Percentiles rank a stretch among this genome's conserved stretches.
These are phyloP conservation scores for Vaccinium vitisidaea DNA, from an alignment of 148 eudicot species.

Conservation along the genomic window DNA sequence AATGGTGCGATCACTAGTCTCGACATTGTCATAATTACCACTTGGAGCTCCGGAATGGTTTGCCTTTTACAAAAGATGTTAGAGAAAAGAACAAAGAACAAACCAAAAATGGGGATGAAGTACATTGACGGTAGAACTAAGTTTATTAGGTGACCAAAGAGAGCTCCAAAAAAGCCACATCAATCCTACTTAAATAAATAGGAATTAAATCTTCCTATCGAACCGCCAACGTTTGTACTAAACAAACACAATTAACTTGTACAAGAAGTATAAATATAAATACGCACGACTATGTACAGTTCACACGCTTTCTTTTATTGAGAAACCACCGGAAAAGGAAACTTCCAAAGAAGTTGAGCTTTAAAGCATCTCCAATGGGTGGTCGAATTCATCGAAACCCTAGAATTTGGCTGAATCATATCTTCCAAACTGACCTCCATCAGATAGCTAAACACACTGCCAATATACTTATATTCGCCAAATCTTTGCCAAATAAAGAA, in stretches of 20 bases:
- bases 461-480: background rate
- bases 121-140: background rate
- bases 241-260: background rate
- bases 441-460: background rate
- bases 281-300: background rate
- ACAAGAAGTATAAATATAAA: background rate
- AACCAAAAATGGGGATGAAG: background rate
- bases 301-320: background rate
- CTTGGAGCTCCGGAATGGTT: slow-evolving; percentile 29
- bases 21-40: slow-evolving; percentile 28
- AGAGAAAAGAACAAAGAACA: background rate
- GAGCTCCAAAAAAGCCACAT: background rate
- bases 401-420: background rate
- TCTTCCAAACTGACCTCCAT: background rate
- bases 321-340: background rate
- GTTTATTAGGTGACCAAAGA: background rate
- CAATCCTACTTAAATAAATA: background rate
- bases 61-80: slow-evolving; percentile 22
- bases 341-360: background rate
- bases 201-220: background rate
- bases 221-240: background rate
- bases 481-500: background rate
- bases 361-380: background rate
- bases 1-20: slow-evolving; percentile 29
- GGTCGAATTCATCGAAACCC: background rate